Evolutionary conservation across 768 basidiomycete species (phyloP).

Genomic region (Candolleomyces efflorescens): DNA sequence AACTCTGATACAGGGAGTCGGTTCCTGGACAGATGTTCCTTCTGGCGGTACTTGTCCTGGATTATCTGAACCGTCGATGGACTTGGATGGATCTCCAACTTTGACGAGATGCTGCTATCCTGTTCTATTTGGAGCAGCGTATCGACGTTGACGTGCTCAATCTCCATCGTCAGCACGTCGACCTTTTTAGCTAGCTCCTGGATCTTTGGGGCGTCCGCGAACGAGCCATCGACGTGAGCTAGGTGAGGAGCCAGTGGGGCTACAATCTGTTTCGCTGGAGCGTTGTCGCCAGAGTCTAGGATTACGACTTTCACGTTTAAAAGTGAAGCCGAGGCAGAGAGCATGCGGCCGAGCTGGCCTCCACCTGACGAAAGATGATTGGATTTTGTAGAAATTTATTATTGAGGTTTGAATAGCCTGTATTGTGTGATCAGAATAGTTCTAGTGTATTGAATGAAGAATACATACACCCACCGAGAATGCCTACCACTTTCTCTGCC

Average conservation of each 20-base stretch:
- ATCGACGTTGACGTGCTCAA: constrained; percentile 87
- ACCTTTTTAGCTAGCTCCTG: constrained; percentile 72
- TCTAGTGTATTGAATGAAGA: neutral
- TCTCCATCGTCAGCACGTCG: constrained; percentile 91
- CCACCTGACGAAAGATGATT: constrained; percentile 58
- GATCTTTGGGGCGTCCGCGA: constrained; percentile 76
- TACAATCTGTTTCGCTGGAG: constrained; percentile 88
- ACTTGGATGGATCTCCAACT: constrained; percentile 62
- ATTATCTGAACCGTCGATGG: constrained; percentile 82
- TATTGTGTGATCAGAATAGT: constrained; percentile 6
- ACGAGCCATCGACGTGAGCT: constrained; percentile 85
- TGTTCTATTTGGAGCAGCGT: constrained; percentile 62
- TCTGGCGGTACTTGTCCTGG: constrained; percentile 79
- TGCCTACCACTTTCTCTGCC: constrained; percentile 45
- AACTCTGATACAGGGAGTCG: constrained; percentile 59
- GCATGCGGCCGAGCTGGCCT: constrained; percentile 97
- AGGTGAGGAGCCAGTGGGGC: constrained; percentile 43
- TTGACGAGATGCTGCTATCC: constrained; percentile 20
- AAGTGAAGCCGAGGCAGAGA: constrained; percentile 83
- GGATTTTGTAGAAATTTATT: constrained; percentile 8
- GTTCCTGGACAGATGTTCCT: constrained; percentile 70
- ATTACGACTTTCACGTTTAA: constrained; percentile 81
- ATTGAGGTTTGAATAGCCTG: constrained; percentile 7
- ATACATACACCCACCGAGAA: constrained; percentile 48
- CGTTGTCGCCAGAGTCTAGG: constrained; percentile 75